phyloP scores from a whole-genome alignment of 805 yeast genomes.

The Lachancea fermentati region DNA sequence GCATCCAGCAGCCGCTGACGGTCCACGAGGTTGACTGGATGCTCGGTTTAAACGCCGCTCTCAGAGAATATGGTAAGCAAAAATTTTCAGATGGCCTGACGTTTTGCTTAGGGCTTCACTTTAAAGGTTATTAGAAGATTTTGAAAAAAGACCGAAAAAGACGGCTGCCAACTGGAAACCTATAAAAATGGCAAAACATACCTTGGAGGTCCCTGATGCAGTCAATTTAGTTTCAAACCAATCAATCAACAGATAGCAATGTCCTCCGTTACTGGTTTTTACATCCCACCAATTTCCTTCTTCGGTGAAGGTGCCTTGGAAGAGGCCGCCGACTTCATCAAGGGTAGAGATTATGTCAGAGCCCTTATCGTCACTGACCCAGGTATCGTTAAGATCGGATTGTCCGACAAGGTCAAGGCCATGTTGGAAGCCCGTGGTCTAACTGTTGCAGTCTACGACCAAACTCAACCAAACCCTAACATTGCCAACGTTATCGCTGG shows the following conservation, averaged over 20 bases:
- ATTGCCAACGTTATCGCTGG: slow-evolving; percentile 16
- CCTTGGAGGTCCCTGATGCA: neutral
- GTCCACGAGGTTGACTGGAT: neutral
- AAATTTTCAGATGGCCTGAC: neutral
- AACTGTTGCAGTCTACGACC: slow-evolving; percentile 16
- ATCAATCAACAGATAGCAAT: neutral
- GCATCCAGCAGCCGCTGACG: neutral
- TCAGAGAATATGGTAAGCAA: neutral
- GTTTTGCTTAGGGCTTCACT: neutral
- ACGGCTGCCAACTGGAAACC: neutral
- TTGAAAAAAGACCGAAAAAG: neutral
- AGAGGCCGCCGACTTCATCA: slow-evolving; percentile 16
- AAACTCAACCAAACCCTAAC: slow-evolving; percentile 24
- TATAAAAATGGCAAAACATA: neutral
- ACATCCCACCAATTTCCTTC: slow-evolving; percentile 20
- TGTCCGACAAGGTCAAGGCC: slow-evolving; percentile 21
- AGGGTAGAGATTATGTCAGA: slow-evolving; percentile 14
- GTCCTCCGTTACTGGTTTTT: slow-evolving; percentile 19
- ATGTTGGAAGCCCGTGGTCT: slow-evolving; percentile 17
- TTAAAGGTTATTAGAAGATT: neutral
- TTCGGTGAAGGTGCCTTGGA: slow-evolving; percentile 23
- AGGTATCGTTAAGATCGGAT: slow-evolving; percentile 28
- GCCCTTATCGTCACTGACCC: slow-evolving; percentile 27
- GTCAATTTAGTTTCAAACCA: neutral
- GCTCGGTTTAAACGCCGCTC: neutral